Evolutionary conservation across 78 protist genomes (phyloP).

Genomic region (Capsaspora owczarzaki): DNA sequence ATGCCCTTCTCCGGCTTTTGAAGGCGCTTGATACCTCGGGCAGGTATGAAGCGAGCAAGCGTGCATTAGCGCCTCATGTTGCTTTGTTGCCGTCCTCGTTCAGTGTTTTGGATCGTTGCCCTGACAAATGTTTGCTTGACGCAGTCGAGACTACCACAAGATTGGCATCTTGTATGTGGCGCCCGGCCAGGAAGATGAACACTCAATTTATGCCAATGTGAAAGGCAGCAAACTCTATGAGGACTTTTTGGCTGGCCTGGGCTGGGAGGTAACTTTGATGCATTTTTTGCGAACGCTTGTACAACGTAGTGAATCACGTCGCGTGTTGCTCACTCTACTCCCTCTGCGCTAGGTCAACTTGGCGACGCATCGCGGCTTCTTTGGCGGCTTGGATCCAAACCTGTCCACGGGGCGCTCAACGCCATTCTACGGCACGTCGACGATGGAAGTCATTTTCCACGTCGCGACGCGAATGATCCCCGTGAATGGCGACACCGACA

Average conservation of each 20-base stretch:
- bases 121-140: neutral
- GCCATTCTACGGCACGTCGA: slow-evolving; percentile 61
- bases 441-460: slow-evolving; percentile 77
- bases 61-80: no score
- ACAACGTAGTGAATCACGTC: no score
- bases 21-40: slow-evolving; percentile 14
- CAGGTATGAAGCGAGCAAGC: slow-evolving; percentile 8
- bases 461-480: slow-evolving; percentile 75
- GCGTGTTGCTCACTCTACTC: no score
- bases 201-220: slow-evolving; percentile 50
- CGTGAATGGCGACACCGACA: slow-evolving; percentile 49
- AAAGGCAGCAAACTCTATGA: slow-evolving; percentile 35
- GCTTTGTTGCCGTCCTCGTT: no score
- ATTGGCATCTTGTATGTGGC: slow-evolving; percentile 80
- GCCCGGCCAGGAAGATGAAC: slow-evolving; percentile 79
- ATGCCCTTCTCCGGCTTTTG: neutral
- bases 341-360: neutral
- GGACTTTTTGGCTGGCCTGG: slow-evolving; percentile 70
- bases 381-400: slow-evolving; percentile 71
- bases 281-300: no score
- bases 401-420: slow-evolving; percentile 52
- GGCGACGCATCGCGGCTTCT: slow-evolving; percentile 47
- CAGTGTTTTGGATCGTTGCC: neutral
- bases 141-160: slow-evolving; percentile 67
- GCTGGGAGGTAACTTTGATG: slow-evolving; percentile 63